These are phyloP conservation scores for Rhytidhysteron rufulum DNA, from an alignment of 2,329 filamentous ascomycete species.

Conservation along the genomic window DNA sequence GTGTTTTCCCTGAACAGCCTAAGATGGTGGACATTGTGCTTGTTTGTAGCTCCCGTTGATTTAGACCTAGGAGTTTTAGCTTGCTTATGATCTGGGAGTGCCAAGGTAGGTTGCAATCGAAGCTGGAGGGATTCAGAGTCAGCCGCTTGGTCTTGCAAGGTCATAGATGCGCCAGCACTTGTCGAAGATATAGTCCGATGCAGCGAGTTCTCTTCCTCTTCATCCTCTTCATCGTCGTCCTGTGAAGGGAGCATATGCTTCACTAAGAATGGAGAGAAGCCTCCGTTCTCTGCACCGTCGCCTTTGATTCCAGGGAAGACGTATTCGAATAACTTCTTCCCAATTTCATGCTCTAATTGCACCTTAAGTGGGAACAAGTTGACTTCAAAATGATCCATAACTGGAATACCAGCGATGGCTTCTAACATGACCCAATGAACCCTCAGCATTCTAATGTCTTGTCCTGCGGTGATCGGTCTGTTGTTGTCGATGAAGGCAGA, in stretches of 20 bases:
- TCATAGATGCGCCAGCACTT: slow-evolving; percentile 7
- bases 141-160: slow-evolving; percentile 38
- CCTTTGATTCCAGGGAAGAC: slow-evolving; percentile 82
- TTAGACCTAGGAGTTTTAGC: slow-evolving; percentile 23
- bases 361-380: slow-evolving; percentile 90
- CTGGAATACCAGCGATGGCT: slow-evolving; percentile 93
- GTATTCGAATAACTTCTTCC: slow-evolving; percentile 92
- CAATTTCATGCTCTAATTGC: slow-evolving; percentile 87
- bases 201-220: slow-evolving; percentile 34
- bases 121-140: slow-evolving; percentile 74
- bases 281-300: slow-evolving; percentile 46
- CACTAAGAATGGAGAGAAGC: slow-evolving; percentile 60
- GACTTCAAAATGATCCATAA: slow-evolving; percentile 96
- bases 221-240: slow-evolving; percentile 47
- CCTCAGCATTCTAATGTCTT: slow-evolving; percentile 76
- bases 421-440: slow-evolving; percentile 99
- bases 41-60: slow-evolving; percentile 13
- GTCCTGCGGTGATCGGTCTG: slow-evolving; percentile 50
- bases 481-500: slow-evolving; percentile 73
- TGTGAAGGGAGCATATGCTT: slow-evolving; percentile 48
- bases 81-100: slow-evolving; percentile 43
- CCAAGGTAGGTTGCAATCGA: slow-evolving; percentile 77
- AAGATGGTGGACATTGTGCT: slow-evolving; percentile 29
- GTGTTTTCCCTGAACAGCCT: slow-evolving; percentile 32
- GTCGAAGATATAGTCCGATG: slow-evolving; percentile 14